Evolutionary conservation across 2,329 filamentous ascomycete species (phyloP), one percentile per base, ranked within the genome.

Genomic region (Ascochyta clinopodiicola): DNA sequence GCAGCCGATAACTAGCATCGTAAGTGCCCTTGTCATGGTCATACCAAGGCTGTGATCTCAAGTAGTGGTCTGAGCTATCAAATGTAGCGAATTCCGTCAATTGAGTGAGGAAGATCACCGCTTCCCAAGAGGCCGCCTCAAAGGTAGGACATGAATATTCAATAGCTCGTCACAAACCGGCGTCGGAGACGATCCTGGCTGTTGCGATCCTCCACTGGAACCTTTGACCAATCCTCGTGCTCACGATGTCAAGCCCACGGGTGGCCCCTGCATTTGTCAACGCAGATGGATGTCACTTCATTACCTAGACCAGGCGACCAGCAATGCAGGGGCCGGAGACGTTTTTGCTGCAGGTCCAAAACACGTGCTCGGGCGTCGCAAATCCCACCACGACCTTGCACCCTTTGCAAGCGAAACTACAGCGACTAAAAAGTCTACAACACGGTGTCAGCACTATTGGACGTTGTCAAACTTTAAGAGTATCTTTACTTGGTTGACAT

Each of bases 211-310:
- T 29, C 29, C 29, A 31, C 29, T 31, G 29, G 17, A 24, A 24
- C 6, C 4, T 27, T 36, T 3, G 24, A 45, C 21, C 35, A 42
- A 52, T 47, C 31, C 9, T 17, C 24, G 17, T 13, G 9, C 37
- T 29, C 22, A 42, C 17, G 4, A 29, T 24, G 43, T 36, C n/a
- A 44, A 27, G 42, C 12, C 19, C 27, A 9, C 4, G 36, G 36
- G 8, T 12, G 6, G 31, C 36, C 45, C 52, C 45, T 50, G 52
- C 29, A 34, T 46, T n/a, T 37, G 42, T 46, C 32, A 17, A 48
- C 35, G 17, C 25, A 48, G 32, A 45, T 34, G 27, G 37, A 44
- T 29, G 29, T 22, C 19, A 27, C n/a, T 49, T 34, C 51, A 42
- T 49, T 36, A 17, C 17, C 17, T 17, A 50, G 44, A 19, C 29